Evolutionary conservation across 2,329 filamentous ascomycete genomes (phyloP).

Genomic region (Alternaria angustiovoidea): DNA sequence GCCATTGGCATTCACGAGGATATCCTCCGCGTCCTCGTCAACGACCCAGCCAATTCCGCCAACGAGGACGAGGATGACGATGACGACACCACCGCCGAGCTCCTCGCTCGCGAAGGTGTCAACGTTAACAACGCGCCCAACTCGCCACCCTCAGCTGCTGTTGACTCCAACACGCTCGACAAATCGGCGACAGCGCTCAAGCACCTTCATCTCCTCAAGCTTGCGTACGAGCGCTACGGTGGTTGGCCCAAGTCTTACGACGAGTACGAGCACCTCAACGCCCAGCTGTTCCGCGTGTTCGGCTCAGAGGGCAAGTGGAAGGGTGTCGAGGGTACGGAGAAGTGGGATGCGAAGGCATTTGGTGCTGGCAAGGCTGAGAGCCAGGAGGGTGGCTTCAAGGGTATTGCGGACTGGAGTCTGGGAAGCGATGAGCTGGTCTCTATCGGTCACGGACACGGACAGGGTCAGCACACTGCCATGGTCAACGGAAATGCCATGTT

Average conservation of each 20-base stretch:
- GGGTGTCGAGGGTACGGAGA: conserved; percentile 56
- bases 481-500: neutral
- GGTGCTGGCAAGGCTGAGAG: conserved; percentile 58
- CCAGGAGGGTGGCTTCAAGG: conserved; percentile 46
- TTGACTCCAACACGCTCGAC: conserved; percentile 28
- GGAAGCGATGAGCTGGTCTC: conserved; percentile 25
- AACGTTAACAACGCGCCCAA: conserved; percentile 31
- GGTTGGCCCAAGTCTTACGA: conserved; percentile 58
- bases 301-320: conserved; percentile 48
- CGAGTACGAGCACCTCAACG: conserved; percentile 59
- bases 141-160: neutral
- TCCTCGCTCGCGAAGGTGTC: conserved; percentile 48
- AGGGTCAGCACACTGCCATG: conserved; percentile 2
- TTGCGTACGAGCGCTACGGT: conserved; percentile 54
- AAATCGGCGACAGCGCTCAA: conserved; percentile 36
- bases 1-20: conserved; percentile 44
- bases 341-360: conserved; percentile 58
- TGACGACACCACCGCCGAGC: conserved; percentile 47
- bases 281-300: conserved; percentile 55
- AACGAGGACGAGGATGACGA: conserved; percentile 43
- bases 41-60: conserved; percentile 17
- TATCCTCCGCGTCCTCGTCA: conserved; percentile 43
- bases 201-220: conserved; percentile 50
- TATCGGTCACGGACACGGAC: neutral
- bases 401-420: conserved; percentile 45